Conservation (phyloP, 441 rosid species). For the Mallotus japonicus region DNA sequence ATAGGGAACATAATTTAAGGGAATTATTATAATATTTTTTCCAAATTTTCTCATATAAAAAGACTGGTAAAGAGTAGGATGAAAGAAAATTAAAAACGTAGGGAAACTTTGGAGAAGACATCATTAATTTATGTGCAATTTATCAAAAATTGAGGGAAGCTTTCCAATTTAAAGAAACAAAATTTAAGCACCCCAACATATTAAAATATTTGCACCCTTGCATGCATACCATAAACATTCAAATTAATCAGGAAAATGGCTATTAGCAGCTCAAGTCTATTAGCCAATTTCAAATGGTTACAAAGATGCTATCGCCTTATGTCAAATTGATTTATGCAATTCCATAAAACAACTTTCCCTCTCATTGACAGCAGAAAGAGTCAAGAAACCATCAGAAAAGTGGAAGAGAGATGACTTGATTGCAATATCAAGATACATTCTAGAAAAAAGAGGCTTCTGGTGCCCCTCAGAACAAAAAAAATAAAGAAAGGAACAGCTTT, state of each 20-base stretch:
- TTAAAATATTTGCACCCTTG: not conserved
- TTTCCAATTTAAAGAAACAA: too few relatives aligned
- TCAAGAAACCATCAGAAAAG: not conserved
- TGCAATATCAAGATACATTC: not conserved
- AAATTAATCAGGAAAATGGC: conserved; percentile 16
- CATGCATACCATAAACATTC: not conserved
- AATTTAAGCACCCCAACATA: not conserved
- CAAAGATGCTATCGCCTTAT: not conserved
- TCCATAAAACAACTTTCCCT: not conserved
- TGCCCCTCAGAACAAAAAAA: not conserved
- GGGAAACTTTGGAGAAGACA: not conserved
- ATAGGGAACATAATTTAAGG: not conserved
- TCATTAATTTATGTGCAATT: not conserved
- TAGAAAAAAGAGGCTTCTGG: not conserved
- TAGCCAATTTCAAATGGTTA: not conserved
- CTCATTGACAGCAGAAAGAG: not conserved
- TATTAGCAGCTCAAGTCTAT: not conserved
- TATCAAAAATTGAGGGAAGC: too few relatives aligned
- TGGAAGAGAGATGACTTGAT: not conserved
- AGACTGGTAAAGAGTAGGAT: too few relatives aligned
- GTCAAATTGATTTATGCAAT: not conserved
- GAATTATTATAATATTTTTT: too few relatives aligned
- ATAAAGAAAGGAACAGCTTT: too few relatives aligned
- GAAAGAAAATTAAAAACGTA: too few relatives aligned
- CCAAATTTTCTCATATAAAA: too few relatives aligned